Percentiles rank a stretch among this genome's conserved stretches.
Conservation (phyloP, 805 yeast species). For the Sungouiozyma ichnusensis region DNA sequence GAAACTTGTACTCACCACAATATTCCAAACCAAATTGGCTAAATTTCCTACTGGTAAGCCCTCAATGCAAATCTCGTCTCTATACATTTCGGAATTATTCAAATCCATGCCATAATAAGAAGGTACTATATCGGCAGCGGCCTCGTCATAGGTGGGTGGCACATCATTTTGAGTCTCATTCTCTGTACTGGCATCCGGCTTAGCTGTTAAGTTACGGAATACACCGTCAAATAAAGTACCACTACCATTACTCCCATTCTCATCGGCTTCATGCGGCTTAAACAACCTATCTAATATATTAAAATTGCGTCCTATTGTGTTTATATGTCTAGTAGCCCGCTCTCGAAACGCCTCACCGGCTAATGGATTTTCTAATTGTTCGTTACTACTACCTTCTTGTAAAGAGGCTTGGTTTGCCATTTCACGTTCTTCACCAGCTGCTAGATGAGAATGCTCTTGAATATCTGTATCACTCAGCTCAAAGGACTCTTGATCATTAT, state of each 20-base stretch:
- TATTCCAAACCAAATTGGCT: slow-evolving; percentile 85
- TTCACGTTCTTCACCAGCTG: slow-evolving; percentile 1
- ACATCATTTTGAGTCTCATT: slow-evolving; percentile 36
- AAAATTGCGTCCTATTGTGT: slow-evolving; percentile 28
- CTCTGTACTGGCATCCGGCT: slow-evolving; percentile 46
- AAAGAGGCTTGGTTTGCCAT: slow-evolving; percentile 2
- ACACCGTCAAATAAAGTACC: slow-evolving; percentile 62
- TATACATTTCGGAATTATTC: slow-evolving; percentile 43
- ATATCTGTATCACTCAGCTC: not conserved
- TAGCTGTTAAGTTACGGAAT: slow-evolving; percentile 82
- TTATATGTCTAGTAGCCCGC: slow-evolving; percentile 15
- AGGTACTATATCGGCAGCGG: slow-evolving; percentile 87
- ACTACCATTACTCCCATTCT: slow-evolving; percentile 2
- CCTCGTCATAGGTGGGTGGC: slow-evolving; percentile 89
- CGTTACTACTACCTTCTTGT: slow-evolving; percentile 4
- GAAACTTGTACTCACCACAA: slow-evolving; percentile 79
- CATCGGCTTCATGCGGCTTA: slow-evolving; percentile 10
- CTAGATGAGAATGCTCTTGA: not conserved
- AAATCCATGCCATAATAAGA: slow-evolving; percentile 94
- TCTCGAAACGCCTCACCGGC: slow-evolving; percentile 11
- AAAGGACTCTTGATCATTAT: not conserved
- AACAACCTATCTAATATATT: slow-evolving; percentile 32
- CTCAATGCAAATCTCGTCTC: slow-evolving; percentile 86
- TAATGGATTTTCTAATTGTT: slow-evolving; percentile 4
- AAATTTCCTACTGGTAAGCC: slow-evolving; percentile 92